phyloP scores from a whole-genome alignment of 164 flowering plant species.

The Sextonia rubra region DNA sequence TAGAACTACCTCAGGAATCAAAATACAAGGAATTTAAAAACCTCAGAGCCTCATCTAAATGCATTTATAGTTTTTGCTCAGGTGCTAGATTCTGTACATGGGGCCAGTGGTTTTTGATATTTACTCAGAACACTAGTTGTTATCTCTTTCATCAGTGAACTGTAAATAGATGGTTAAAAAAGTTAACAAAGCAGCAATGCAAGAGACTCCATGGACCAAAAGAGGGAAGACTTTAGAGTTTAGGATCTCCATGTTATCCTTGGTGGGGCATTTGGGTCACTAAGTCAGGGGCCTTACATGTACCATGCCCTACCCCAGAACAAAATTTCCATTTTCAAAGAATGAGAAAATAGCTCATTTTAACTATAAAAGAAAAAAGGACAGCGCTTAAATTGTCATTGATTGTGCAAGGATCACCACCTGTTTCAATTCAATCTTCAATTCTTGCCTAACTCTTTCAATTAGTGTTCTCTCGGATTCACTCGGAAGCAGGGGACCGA shows the following conservation, averaged over 20 bases:
- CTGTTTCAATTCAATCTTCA: constrained; percentile 91
- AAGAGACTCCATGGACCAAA: background rate
- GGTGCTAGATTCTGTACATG: no score
- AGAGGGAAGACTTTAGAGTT: background rate
- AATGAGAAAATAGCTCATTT: background rate
- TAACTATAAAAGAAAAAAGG: background rate
- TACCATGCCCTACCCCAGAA: background rate
- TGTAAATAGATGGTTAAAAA: background rate
- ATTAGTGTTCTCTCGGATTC: constrained; percentile 90
- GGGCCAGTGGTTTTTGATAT: no score
- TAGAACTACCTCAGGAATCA: no score
- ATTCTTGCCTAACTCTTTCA: constrained; percentile 90
- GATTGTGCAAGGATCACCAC: constrained; percentile 23
- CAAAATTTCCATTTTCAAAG: background rate
- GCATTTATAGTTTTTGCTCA: no score
- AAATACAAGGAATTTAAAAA: no score
- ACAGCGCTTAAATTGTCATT: background rate
- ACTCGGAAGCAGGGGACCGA: constrained; percentile 89
- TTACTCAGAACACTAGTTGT: background rate
- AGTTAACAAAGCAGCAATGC: background rate
- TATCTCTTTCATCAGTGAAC: background rate
- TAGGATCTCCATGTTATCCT: background rate
- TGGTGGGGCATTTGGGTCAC: background rate
- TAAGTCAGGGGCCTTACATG: background rate
- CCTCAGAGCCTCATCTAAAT: background rate